A percentile compares a stretch with the other conserved stretches of the same genome.
Conservation (phyloP, 2,329 filamentous ascomycete species). For the Fusarium abutilonis region DNA sequence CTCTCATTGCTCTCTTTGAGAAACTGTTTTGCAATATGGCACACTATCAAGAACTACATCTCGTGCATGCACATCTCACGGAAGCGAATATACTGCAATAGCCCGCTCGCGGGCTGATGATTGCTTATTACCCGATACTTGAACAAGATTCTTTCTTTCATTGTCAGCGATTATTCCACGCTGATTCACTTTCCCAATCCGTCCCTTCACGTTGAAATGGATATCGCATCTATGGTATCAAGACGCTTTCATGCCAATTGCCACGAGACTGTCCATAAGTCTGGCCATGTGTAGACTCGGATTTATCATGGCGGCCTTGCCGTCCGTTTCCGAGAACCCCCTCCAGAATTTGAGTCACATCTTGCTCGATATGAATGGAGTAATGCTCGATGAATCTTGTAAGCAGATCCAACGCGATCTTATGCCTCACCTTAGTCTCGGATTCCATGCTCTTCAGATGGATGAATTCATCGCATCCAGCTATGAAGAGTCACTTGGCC, state of each 20-base stretch:
- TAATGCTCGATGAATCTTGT: background rate
- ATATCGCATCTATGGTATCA: conserved; percentile 21
- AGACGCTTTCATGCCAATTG: conserved; percentile 15
- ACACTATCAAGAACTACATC: background rate
- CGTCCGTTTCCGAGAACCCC: background rate
- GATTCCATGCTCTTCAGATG: background rate
- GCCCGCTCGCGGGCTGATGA: conserved; percentile 11
- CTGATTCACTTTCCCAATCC: conserved; percentile 23
- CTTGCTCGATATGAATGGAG: no score
- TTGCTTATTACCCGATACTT: conserved; percentile 42
- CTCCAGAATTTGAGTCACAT: no score
- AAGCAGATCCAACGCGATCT: background rate
- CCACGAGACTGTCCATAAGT: background rate
- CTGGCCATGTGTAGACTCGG: background rate
- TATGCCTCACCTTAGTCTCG: background rate
- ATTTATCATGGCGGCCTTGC: background rate
- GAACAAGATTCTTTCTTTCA: conserved; percentile 39
- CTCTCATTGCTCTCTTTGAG: background rate
- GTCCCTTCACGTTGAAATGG: conserved; percentile 14
- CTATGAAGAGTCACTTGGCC: background rate
- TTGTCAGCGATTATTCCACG: conserved; percentile 31
- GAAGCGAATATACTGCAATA: conserved; percentile 21
- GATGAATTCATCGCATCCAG: background rate
- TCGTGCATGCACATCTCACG: conserved; percentile 1
- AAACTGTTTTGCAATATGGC: background rate